Evolutionary conservation across 768 basidiomycete genomes (phyloP).

Genomic region (Tricholoma bakamatsutake): DNA sequence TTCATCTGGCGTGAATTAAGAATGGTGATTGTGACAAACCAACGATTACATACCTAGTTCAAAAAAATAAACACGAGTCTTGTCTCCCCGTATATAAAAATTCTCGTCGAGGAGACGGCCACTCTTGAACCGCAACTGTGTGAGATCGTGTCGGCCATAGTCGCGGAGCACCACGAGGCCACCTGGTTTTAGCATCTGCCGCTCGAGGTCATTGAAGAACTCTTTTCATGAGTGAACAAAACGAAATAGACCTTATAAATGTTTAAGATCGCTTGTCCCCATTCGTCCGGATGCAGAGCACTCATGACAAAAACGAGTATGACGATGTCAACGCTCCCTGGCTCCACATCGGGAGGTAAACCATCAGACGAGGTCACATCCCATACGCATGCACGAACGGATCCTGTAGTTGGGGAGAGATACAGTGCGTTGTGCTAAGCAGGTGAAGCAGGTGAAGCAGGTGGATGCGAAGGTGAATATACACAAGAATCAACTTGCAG

Average conservation of each 20-base stretch:
- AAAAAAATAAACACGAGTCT: conserved; percentile 97
- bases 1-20: conserved; percentile 48
- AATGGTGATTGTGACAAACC: neutral
- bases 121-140: conserved; percentile 89
- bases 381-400: conserved; percentile 82
- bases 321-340: conserved; percentile 76
- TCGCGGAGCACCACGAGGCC: conserved; percentile 85
- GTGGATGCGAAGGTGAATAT: too few species aligned
- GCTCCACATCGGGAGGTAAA: conserved; percentile 58
- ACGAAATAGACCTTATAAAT: conserved; percentile 55
- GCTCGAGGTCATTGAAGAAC: neutral
- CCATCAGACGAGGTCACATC: conserved; percentile 66
- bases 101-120: conserved; percentile 87
- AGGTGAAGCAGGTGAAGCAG: conserved; percentile 2
- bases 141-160: conserved; percentile 92
- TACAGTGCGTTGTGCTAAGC: conserved; percentile 70
- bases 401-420: conserved; percentile 55
- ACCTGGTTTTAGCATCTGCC: conserved; percentile 84
- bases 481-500: neutral
- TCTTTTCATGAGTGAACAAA: neutral
- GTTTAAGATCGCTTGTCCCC: conserved; percentile 78
- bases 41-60: conserved; percentile 54
- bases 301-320: conserved; percentile 94
- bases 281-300: conserved; percentile 91
- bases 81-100: conserved; percentile 95